phyloP scores from a whole-genome alignment of 1,139 yeast species.

The Wickerhamiella pararugosa region DNA sequence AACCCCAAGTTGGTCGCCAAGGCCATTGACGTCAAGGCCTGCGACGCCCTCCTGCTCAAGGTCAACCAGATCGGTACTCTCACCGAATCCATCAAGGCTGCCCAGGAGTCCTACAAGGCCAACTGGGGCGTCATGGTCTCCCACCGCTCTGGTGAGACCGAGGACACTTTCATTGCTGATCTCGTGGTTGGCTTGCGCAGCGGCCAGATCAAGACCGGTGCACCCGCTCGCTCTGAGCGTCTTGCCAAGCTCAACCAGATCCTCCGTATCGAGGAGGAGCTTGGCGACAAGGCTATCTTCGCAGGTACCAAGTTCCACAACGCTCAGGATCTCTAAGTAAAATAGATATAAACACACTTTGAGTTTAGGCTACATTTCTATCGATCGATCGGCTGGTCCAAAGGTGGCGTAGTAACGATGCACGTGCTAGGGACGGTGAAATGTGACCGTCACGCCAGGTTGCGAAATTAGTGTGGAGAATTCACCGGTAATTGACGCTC shows the following conservation, averaged over 20 bases:
- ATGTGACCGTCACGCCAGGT: too few relatives aligned
- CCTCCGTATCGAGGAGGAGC: constrained; percentile 86
- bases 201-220: constrained; percentile 98
- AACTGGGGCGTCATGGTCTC: constrained; percentile 98
- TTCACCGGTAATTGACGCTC: too few relatives aligned
- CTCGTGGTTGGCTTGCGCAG: constrained; percentile 91
- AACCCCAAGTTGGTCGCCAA: constrained; percentile 86
- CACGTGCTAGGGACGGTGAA: too few relatives aligned
- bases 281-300: constrained; percentile 87
- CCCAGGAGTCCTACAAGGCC: constrained; percentile 76
- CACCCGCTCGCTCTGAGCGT: constrained; percentile 99
- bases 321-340: constrained; percentile 16
- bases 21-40: constrained; percentile 90
- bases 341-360: not conserved
- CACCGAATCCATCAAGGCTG: constrained; percentile 85
- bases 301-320: constrained; percentile 80
- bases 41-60: constrained; percentile 84
- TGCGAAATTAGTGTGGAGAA: too few relatives aligned
- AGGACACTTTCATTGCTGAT: constrained; percentile 95
- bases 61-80: constrained; percentile 84
- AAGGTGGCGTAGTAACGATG: too few relatives aligned
- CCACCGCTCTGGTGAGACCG: constrained; percentile 98
- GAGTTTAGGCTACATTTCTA: not conserved
- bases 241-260: constrained; percentile 87
- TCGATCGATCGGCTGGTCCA: too few relatives aligned